A percentile compares a stretch with the other conserved stretches of the same genome.
Evolutionary conservation across 306 rosid species (phyloP).

Genomic region (Lagenaria siceraria): DNA sequence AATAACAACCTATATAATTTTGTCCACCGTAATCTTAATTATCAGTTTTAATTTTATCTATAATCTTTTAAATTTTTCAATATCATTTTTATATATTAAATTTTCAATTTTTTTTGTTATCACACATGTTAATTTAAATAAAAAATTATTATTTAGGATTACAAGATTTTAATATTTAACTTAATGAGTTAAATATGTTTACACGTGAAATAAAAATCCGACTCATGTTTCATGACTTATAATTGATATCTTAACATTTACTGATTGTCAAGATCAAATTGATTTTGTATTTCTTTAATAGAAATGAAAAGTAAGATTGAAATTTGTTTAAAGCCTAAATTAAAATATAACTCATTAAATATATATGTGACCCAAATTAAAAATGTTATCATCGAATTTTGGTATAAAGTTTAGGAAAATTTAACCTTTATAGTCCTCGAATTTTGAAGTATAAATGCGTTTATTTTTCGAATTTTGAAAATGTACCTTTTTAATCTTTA

Average conservation of each 20-base stretch:
- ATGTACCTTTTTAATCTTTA: no score
- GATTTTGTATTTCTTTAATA: no score
- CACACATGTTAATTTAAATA: no score
- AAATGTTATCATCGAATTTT: background rate
- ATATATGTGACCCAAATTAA: background rate
- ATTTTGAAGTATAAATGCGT: no score
- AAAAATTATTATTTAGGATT: no score
- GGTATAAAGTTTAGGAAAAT: background rate
- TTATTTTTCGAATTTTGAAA: no score
- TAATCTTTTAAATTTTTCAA: background rate
- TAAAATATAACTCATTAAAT: no score
- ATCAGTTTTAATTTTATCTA: background rate
- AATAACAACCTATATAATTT: background rate
- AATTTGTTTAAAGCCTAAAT: no score
- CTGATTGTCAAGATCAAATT: no score
- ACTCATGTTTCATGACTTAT: background rate
- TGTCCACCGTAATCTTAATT: background rate
- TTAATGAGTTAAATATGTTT: background rate
- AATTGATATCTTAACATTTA: no score
- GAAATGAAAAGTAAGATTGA: background rate
- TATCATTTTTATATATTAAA: background rate
- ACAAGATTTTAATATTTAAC: background rate
- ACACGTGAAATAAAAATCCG: background rate
- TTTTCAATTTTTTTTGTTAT: no score
- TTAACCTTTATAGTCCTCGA: no score